A percentile compares a stretch with the other conserved stretches of the same genome.
These are phyloP conservation scores for Colletotrichum karsti DNA, from an alignment of 2,329 filamentous ascomycete species.

Conservation along the genomic window DNA sequence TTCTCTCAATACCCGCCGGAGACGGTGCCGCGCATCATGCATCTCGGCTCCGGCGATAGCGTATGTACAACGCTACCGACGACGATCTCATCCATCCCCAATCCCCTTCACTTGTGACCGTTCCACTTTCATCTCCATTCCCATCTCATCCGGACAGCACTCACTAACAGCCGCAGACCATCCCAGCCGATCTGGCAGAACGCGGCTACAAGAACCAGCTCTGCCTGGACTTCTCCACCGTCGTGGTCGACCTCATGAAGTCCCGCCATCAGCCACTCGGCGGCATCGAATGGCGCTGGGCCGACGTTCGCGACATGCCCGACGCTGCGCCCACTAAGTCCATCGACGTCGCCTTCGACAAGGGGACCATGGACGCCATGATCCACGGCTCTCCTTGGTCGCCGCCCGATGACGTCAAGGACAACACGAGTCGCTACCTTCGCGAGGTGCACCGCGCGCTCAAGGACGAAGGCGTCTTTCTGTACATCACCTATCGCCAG, in stretches of 20 bases:
- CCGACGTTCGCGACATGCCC: constrained; percentile 60
- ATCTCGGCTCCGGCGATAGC: constrained; percentile 67
- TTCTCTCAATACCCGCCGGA: constrained; percentile 38
- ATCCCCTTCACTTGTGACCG: no score
- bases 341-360: constrained; percentile 66
- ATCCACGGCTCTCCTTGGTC: constrained; percentile 62
- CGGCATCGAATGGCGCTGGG: constrained; percentile 57
- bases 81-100: not conserved
- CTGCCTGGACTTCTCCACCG: constrained; percentile 65
- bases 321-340: constrained; percentile 44
- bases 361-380: constrained; percentile 64
- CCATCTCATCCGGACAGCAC: no score
- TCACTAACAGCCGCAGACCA: constrained; percentile 45
- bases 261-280: constrained; percentile 45
- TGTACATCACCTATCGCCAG: constrained; percentile 63
- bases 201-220: constrained; percentile 60
- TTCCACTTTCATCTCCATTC: no score
- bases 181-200: constrained; percentile 56
- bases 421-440: constrained; percentile 58
- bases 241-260: constrained; percentile 62
- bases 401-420: constrained; percentile 56
- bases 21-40: constrained; percentile 53
- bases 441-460: constrained; percentile 59
- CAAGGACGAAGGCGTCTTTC: constrained; percentile 54
- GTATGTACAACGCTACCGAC: no score